Conservation (phyloP, 1,139 yeast genomes). For the Geotrichum phurueaensis region DNA sequence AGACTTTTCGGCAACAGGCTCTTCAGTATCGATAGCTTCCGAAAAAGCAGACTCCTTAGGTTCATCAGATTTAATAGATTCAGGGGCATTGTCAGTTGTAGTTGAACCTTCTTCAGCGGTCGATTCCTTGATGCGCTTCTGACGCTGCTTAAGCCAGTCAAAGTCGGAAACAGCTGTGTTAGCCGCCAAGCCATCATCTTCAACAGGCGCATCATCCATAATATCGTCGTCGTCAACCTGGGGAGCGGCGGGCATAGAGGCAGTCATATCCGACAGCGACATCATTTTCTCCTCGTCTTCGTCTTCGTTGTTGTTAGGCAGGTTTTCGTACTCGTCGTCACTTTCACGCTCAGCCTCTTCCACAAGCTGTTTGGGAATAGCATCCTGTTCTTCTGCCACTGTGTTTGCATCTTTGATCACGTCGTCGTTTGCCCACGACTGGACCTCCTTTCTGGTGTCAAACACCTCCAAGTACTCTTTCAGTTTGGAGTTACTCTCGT, state of each 20-base stretch:
- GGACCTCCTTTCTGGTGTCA: conserved; percentile 61
- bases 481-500: conserved; percentile 52
- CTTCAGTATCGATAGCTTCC: conserved; percentile 11
- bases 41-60: conserved; percentile 22
- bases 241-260: neutral
- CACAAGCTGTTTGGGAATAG: conserved; percentile 9
- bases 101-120: conserved; percentile 28
- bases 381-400: conserved; percentile 17
- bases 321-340: conserved; percentile 30
- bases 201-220: conserved; percentile 15
- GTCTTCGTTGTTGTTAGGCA: conserved; percentile 24
- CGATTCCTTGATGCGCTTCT: conserved; percentile 64
- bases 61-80: conserved; percentile 14
- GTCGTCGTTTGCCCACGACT: conserved; percentile 74
- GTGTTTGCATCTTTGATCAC: conserved; percentile 39
- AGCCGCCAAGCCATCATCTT: conserved; percentile 37
- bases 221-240: conserved; percentile 15
- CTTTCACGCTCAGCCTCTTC: conserved; percentile 23
- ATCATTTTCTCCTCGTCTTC: conserved; percentile 25
- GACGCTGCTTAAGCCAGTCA: conserved; percentile 80
- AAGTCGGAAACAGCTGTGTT: conserved; percentile 64
- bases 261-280: conserved; percentile 14
- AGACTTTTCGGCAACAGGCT: conserved; percentile 28
- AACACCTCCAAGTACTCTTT: conserved; percentile 77
- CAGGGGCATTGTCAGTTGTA: conserved; percentile 19